Base-by-base conservation (phyloP, 257 asterid genomes). In the Nicotiana otophora region DNA sequence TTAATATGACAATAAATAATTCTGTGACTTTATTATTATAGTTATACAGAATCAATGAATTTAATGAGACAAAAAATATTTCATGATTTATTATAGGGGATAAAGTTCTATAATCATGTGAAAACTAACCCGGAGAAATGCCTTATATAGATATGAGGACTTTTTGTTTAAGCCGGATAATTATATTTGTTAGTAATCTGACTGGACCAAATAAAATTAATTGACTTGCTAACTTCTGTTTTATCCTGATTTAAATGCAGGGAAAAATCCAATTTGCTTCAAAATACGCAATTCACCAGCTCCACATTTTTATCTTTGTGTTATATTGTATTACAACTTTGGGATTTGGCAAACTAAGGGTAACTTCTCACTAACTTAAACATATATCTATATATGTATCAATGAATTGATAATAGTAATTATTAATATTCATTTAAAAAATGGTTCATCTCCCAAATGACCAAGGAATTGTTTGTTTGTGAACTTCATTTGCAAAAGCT, bases 301-400 rank as follows among this genome's bases (percentile, higher is more conserved):
- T 85, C 72, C 88, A 85, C 60, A 70, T 80, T 28, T 84, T 84
- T 83, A 84, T 84, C 8, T 81, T 84, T 39, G 72, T 85, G 46
- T 58, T 85, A 30, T 82, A 70, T 72, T 62, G 82, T 30, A 80
- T 85, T 69, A 51, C 67, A 54, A 85, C 88, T 51, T 82, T 79
- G 83, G 86, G 82, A 7, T 46, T 85, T 15, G 86, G 86, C 28
- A 74, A 23, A 23, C 26, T 23, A 23, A 23, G 26, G 86, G 88
- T 84, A 42, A 10, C 53, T 48, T 19, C 9, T 10, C 10, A 54
- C 30, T 64, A 2, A 34, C 30, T 20, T n/a, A 7, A 26, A 48
- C 54, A 9, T 48, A 48, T 48, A 28, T 28, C 30, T 28, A 9
- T 48, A 48, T 48, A 31, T 31, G 4, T 31, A 34, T 34, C 39